These are phyloP conservation scores for Daldinia concentrica DNA, from an alignment of 495 filamentous ascomycete genomes.

Conservation along the genomic window DNA sequence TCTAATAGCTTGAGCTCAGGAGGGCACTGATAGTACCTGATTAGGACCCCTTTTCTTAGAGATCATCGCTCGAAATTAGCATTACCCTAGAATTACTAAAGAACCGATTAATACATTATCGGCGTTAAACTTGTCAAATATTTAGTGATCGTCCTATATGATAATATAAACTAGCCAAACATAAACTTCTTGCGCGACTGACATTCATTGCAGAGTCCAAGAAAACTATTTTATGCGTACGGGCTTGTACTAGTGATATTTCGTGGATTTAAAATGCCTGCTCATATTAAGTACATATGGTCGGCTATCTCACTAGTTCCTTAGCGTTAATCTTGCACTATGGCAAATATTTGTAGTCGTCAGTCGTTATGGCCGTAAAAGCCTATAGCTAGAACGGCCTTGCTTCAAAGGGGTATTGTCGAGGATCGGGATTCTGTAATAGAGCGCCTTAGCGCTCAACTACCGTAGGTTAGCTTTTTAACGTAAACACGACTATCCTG, in stretches of 20 bases:
- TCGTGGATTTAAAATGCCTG: conserved; percentile 12
- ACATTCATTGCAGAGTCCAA: not conserved
- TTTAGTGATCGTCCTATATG: not conserved
- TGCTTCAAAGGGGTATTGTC: not conserved
- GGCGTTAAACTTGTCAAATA: not conserved
- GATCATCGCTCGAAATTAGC: not conserved
- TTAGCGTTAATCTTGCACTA: not conserved
- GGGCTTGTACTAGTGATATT: not conserved
- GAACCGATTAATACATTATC: not conserved
- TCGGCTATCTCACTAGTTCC: not conserved
- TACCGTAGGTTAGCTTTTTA: not conserved
- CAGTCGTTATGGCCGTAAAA: not conserved
- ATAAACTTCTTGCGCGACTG: not conserved
- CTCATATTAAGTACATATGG: conserved; percentile 16
- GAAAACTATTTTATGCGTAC: not conserved
- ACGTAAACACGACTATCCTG: not conserved
- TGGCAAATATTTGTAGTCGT: not conserved
- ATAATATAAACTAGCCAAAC: too few relatives aligned
- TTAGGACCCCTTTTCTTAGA: not conserved
- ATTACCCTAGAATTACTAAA: not conserved
- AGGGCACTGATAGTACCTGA: not conserved
- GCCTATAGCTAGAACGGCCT: not conserved
- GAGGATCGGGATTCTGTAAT: not conserved
- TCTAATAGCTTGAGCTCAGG: not conserved
- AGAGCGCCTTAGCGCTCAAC: not conserved